Base-by-base conservation (phyloP, 257 asterid species). In the Haberlea rhodopensis region DNA sequence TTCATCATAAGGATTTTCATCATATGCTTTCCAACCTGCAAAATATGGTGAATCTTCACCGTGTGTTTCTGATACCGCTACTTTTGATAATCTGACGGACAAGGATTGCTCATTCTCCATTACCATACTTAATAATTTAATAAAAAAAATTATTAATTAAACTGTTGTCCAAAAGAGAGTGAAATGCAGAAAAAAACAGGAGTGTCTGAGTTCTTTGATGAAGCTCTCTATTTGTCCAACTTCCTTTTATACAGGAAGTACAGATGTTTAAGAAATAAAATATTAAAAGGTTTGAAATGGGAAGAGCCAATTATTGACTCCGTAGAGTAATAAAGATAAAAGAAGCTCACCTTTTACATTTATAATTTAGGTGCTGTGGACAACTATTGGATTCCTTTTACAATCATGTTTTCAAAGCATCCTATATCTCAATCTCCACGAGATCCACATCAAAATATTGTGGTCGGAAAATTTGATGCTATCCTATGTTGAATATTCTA, bases 21-120 rank as follows among this genome's bases (percentile, higher is more conserved):
- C 96, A 24, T 87, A 90, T 0, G 96, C 95, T 76, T 85, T 90
- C 97, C 97, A 90, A 8, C 97, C 97, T 13, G 96, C 96, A 73
- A 90, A 90, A 29, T 90, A 90, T 0, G 97, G 95, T 6, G 97
- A 90, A 56, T 90, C 85, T 67, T 90, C 97, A 20, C 97, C 97
- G 43, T 90, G 97, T 24, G 96, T 84, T 40, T 90, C 82, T 7
- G 96, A 85, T 23, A 65, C 78, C 1, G 95, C 98, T 16, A 91
- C 48, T 66, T 67, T 79, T 0, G 96, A 91, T 9, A 91, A 67
- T 29, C 75, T 45, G 54, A 76, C 19, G 1, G 49, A 40, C 49
- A 5, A 40, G 19, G 3, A 40, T 3, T 15, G 49, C 4, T 11
- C 18, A 3, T 11, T 72, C 75, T 82, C 84, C 24, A 80, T 62